Percentiles rank a stretch among this genome's conserved stretches.
Conservation (phyloP, 2,329 filamentous ascomycete species). For the Phialocephala subalpina region DNA sequence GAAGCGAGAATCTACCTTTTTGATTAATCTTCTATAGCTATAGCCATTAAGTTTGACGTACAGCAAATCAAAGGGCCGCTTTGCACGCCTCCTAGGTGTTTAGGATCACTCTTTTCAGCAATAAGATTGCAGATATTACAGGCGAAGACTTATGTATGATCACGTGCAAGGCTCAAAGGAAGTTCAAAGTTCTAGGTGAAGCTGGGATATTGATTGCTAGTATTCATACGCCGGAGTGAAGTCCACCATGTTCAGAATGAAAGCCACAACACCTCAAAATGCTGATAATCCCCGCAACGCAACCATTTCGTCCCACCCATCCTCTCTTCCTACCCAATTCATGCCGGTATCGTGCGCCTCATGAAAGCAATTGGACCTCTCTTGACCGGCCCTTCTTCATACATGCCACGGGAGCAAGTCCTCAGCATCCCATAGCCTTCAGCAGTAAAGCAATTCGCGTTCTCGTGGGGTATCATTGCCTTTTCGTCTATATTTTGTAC, state of each 20-base stretch:
- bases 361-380: constrained; percentile 2
- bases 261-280: not conserved
- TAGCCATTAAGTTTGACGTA: too few species aligned
- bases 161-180: not conserved
- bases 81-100: too few species aligned
- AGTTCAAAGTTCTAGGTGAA: not conserved
- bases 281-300: not conserved
- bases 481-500: constrained; percentile 5
- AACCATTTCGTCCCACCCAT: constrained; percentile 1
- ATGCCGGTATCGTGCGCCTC: not conserved
- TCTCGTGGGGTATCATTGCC: constrained; percentile 10
- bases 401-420: not conserved
- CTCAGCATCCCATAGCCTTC: constrained; percentile 6
- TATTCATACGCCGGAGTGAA: not conserved
- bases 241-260: not conserved
- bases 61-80: too few species aligned
- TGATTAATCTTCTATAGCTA: too few species aligned
- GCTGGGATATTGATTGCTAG: constrained; percentile 1
- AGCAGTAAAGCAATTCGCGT: constrained; percentile 21
- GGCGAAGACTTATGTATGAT: too few species aligned
- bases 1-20: constrained; percentile 14
- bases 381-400: not conserved
- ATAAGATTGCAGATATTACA: too few species aligned
- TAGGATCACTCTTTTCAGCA: too few species aligned
- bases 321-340: not conserved